A percentile compares a stretch with the other conserved stretches of the same genome.
Conservation (phyloP, 2,329 filamentous ascomycete species). For the Harringtonia lauricola region DNA sequence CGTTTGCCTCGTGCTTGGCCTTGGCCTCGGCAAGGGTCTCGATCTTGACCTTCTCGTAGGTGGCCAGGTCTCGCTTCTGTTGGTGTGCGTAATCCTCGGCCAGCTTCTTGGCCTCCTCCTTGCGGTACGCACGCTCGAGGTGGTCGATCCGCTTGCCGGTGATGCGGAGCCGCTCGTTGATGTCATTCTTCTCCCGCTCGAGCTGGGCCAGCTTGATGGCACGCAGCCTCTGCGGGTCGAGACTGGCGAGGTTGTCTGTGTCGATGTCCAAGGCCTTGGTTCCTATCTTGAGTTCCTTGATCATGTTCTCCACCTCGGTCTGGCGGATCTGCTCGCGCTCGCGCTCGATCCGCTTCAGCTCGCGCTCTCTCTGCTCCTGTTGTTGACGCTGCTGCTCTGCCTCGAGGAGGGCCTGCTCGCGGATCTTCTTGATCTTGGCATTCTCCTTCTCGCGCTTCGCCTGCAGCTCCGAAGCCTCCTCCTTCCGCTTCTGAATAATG, state of each 20-base stretch:
- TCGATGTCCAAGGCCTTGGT: conserved; percentile 68
- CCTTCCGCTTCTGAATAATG: conserved; percentile 93
- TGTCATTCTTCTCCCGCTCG: conserved; percentile 95
- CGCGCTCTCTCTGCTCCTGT: conserved; percentile 87
- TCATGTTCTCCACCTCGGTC: conserved; percentile 87
- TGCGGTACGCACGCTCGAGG: conserved; percentile 89
- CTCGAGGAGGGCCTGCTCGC: conserved; percentile 79
- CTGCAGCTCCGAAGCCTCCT: conserved; percentile 79
- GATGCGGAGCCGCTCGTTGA: conserved; percentile 80
- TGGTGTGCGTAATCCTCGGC: conserved; percentile 76
- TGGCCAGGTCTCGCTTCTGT: conserved; percentile 62
- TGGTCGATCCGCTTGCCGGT: conserved; percentile 95
- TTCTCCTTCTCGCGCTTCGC: conserved; percentile 89
- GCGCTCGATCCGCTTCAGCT: conserved; percentile 73
- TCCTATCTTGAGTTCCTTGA: conserved; percentile 82
- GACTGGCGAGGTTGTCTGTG: conserved; percentile 68
- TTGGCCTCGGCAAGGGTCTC: conserved; percentile 73
- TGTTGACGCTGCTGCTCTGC: conserved; percentile 80
- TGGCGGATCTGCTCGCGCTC: conserved; percentile 84
- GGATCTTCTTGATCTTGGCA: conserved; percentile 74
- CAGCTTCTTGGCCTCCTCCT: conserved; percentile 90
- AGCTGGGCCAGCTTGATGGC: conserved; percentile 91
- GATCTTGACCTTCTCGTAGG: conserved; percentile 69
- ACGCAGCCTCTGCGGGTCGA: conserved; percentile 84
- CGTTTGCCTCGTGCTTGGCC: conserved; percentile 81